Evolutionary conservation across 495 filamentous ascomycete species (phyloP).

Genomic region (Penicillium canescens): DNA sequence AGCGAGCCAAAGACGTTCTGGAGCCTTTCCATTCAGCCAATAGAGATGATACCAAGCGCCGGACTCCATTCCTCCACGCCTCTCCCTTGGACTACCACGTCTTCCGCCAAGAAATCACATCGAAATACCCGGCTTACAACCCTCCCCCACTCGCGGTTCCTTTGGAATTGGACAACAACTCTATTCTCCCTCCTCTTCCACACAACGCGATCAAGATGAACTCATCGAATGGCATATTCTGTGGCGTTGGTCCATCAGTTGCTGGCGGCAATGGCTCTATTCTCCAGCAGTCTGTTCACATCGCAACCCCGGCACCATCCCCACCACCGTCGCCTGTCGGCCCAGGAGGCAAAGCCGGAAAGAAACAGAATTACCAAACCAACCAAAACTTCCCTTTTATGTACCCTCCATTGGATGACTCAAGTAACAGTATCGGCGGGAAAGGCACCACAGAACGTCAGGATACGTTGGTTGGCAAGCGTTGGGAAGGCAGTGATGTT

Average conservation of each 20-base stretch:
- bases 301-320: conserved; percentile 96
- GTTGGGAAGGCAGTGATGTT: conserved; percentile 89
- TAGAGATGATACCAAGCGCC: conserved; percentile 33
- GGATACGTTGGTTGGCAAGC: conserved; percentile 72
- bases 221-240: conserved; percentile 42
- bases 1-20: conserved; percentile 64
- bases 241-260: conserved; percentile 41
- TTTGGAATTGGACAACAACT: conserved; percentile 84
- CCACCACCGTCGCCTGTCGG: conserved; percentile 89
- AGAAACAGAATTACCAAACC: conserved; percentile 99
- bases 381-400: conserved; percentile 98
- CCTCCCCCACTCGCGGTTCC: conserved; percentile 83
- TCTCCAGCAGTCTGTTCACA: conserved; percentile 93
- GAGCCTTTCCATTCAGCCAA: conserved; percentile 36
- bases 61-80: conserved; percentile 71
- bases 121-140: conserved; percentile 95
- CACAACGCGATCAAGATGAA: conserved; percentile 63
- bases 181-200: conserved; percentile 81
- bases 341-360: conserved; percentile 86
- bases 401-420: conserved; percentile 85
- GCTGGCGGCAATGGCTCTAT: conserved; percentile 68
- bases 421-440: conserved; percentile 81
- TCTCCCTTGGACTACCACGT: conserved; percentile 95
- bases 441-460: conserved; percentile 78
- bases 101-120: conserved; percentile 97